phyloP scores from a whole-genome alignment of 2,329 filamentous ascomycete genomes.

The Ceratocystis huliohia region DNA sequence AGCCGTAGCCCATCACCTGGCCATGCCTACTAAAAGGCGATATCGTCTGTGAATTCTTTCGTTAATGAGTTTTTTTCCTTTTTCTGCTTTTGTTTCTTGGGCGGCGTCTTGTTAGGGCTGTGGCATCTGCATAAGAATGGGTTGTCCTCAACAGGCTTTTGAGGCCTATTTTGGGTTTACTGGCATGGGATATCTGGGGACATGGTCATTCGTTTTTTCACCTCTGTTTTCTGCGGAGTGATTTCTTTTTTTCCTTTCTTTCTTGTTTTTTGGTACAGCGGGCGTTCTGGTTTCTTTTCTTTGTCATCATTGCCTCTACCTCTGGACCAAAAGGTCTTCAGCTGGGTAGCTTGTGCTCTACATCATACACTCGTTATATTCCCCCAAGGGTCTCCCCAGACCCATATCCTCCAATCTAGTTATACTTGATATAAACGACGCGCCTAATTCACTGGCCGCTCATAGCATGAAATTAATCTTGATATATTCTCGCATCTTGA shows the following conservation, averaged over 20 bases:
- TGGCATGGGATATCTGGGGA: slow-evolving; percentile 7
- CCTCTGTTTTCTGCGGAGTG: background rate
- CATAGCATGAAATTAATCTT: background rate
- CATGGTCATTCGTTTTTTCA: background rate
- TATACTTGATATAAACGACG: background rate
- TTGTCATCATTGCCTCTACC: background rate
- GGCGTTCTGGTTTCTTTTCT: slow-evolving; percentile 7
- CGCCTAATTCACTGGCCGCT: background rate
- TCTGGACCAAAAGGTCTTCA: background rate
- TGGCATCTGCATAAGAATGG: background rate
- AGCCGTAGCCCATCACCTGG: slow-evolving; percentile 12
- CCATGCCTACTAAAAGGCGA: slow-evolving; percentile 10
- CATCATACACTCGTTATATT: slow-evolving; percentile 1
- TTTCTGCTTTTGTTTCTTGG: slow-evolving; percentile 5
- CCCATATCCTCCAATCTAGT: background rate
- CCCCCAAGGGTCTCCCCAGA: background rate
- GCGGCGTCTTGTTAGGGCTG: slow-evolving; percentile 7
- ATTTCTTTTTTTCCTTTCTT: background rate
- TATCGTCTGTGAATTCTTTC: background rate
- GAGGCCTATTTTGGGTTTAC: background rate
- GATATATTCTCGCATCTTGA: background rate
- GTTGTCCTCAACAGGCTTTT: background rate
- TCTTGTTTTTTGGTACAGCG: background rate
- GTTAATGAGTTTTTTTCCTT: background rate
- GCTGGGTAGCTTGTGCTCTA: background rate